These are phyloP conservation scores for Rutstroemia sp. DNA, from an alignment of 2,329 filamentous ascomycete species.

Conservation along the genomic window DNA sequence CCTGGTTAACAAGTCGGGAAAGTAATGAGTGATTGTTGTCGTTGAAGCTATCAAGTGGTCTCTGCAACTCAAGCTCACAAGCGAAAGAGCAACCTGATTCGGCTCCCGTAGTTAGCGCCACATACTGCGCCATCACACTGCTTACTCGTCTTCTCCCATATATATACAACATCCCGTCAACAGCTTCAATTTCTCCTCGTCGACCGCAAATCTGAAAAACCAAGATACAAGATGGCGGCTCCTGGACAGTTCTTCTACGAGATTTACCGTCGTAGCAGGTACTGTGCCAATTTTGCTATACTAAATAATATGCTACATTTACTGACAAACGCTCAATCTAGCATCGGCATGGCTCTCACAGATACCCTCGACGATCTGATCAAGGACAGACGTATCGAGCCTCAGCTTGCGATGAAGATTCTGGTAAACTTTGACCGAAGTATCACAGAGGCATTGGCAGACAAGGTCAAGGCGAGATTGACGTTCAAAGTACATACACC, in stretches of 20 bases:
- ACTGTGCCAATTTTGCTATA: slow-evolving; percentile 35
- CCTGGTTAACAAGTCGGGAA: neutral
- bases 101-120: slow-evolving; percentile 19
- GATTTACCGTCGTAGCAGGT: slow-evolving; percentile 98
- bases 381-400: slow-evolving; percentile 89
- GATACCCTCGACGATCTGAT: slow-evolving; percentile 97
- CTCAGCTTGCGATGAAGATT: slow-evolving; percentile 98
- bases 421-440: slow-evolving; percentile 91
- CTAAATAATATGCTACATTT: slow-evolving; percentile 17
- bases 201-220: slow-evolving; percentile 13
- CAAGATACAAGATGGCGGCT: slow-evolving; percentile 37
- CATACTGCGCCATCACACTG: slow-evolving; percentile 4
- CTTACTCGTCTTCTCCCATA: slow-evolving; percentile 14
- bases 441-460: slow-evolving; percentile 83
- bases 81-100: slow-evolving; percentile 3
- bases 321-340: slow-evolving; percentile 37
- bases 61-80: slow-evolving; percentile 5
- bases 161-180: slow-evolving; percentile 12
- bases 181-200: slow-evolving; percentile 2
- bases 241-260: slow-evolving; percentile 68
- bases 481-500: slow-evolving; percentile 77
- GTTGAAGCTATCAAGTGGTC: slow-evolving; percentile 4
- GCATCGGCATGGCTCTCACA: slow-evolving; percentile 86
- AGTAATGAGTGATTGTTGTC: neutral
- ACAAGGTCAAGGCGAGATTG: slow-evolving; percentile 84